Conservation (phyloP, 1,139 yeast species). For the Hansenula sp. region DNA sequence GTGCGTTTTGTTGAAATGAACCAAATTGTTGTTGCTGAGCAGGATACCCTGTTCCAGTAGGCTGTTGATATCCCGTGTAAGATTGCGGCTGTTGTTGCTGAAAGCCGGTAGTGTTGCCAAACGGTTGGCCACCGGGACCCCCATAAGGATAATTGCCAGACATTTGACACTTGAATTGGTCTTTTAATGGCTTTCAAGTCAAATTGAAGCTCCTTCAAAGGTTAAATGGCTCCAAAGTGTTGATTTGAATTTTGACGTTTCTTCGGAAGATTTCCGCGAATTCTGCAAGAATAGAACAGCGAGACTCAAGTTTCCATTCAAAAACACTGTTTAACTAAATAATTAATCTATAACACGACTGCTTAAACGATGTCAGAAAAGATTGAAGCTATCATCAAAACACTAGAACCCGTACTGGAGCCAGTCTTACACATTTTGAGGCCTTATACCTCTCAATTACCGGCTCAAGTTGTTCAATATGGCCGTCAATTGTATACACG, state of each 20-base stretch:
- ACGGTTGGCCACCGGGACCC: not conserved
- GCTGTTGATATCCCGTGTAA: constrained; percentile 1
- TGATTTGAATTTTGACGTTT: too few relatives aligned
- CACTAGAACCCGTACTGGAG: constrained; percentile 14
- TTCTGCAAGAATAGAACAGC: not conserved
- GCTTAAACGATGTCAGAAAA: not conserved
- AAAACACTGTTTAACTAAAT: too few relatives aligned
- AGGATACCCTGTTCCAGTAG: not conserved
- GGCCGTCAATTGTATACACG: constrained; percentile 17
- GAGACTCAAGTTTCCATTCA: too few relatives aligned
- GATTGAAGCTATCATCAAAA: not conserved
- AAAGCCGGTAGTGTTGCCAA: not conserved
- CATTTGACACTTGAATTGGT: not conserved
- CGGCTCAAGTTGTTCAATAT: constrained; percentile 11
- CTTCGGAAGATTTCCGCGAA: not conserved
- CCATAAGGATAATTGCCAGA: not conserved
- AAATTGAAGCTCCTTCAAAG: too few relatives aligned
- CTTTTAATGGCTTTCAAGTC: too few relatives aligned
- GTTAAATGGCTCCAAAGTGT: too few relatives aligned
- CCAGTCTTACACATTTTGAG: constrained; percentile 18
- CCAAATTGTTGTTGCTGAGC: not conserved
- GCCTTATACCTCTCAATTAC: constrained; percentile 12
- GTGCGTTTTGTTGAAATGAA: not conserved
- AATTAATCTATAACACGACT: too few relatives aligned
- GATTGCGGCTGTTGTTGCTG: not conserved